These are phyloP conservation scores for Aspergillus ostianus DNA, from an alignment of 495 filamentous ascomycete species.

Conservation along the genomic window DNA sequence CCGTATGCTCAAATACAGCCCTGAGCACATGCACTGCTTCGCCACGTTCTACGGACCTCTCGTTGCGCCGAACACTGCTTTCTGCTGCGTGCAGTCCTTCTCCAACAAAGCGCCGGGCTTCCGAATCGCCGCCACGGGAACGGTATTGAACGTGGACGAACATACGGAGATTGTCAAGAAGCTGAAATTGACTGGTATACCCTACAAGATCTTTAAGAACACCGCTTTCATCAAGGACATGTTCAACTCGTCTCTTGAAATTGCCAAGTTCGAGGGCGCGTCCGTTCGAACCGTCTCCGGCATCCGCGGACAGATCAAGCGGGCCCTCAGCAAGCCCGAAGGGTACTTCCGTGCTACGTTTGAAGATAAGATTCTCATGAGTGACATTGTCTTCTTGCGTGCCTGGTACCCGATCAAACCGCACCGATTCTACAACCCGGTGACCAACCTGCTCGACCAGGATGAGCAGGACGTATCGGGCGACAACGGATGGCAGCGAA, in stretches of 20 bases:
- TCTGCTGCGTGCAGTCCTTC: constrained; percentile 89
- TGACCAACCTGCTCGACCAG: constrained; percentile 77
- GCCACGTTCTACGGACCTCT: constrained; percentile 93
- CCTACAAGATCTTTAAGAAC: constrained; percentile 99
- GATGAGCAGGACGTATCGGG: constrained; percentile 30
- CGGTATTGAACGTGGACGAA: constrained; percentile 89
- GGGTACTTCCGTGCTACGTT: constrained; percentile 95
- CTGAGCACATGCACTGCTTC: constrained; percentile 98
- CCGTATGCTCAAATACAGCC: constrained; percentile 96
- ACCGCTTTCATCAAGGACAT: constrained; percentile 99
- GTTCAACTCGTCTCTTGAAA: constrained; percentile 88
- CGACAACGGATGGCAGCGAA: constrained; percentile 67
- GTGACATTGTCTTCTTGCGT: constrained; percentile 90
- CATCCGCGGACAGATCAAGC: constrained; percentile 93
- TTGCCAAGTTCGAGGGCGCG: constrained; percentile 97
- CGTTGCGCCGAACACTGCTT: constrained; percentile 91
- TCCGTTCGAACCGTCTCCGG: constrained; percentile 94
- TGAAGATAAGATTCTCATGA: constrained; percentile 96
- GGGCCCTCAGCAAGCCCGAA: constrained; percentile 85
- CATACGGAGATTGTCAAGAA: constrained; percentile 97
- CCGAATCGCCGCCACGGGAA: constrained; percentile 89
- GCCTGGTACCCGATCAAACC: constrained; percentile 97
- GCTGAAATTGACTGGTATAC: constrained; percentile 86
- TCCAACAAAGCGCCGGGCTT: constrained; percentile 87
- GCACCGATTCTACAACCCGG: constrained; percentile 93